A percentile compares a stretch with the other conserved stretches of the same genome.
phyloP scores from a whole-genome alignment of 2,329 filamentous ascomycete species.

The Sarocladiaceae sp. region DNA sequence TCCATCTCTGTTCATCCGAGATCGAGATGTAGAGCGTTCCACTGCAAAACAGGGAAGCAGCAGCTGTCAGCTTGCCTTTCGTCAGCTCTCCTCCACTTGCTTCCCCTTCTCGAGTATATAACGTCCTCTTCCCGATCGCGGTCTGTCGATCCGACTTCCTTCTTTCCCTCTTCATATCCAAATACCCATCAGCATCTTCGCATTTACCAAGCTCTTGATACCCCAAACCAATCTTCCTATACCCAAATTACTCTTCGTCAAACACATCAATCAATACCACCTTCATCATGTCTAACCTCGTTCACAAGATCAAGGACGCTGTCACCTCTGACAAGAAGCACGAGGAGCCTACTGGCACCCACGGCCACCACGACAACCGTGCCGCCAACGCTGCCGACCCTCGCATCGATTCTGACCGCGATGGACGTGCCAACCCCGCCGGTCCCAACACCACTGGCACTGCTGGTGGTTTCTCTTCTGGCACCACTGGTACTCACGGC shows the following conservation, averaged over 20 bases:
- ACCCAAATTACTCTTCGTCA: slow-evolving; percentile 11
- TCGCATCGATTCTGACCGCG: slow-evolving; percentile 41
- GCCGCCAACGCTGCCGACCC: slow-evolving; percentile 41
- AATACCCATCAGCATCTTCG: slow-evolving; percentile 2
- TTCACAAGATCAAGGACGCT: slow-evolving; percentile 56
- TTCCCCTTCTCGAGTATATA: slow-evolving; percentile 1
- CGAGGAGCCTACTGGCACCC: slow-evolving; percentile 20
- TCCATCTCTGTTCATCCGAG: slow-evolving; percentile 5
- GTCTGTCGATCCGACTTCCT: background rate
- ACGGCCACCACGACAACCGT: slow-evolving; percentile 13
- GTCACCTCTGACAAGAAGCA: slow-evolving; percentile 33
- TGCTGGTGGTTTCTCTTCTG: slow-evolving; percentile 10
- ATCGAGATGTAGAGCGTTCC: slow-evolving; percentile 7
- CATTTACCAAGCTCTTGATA: background rate
- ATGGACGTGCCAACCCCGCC: slow-evolving; percentile 18
- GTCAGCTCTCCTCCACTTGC: background rate
- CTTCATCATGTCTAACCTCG: slow-evolving; percentile 47
- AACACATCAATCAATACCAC: slow-evolving; percentile 15
- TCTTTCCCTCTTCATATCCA: slow-evolving; percentile 1
- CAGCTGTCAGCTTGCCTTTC: no score
- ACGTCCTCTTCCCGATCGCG: background rate
- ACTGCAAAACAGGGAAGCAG: slow-evolving; percentile 8
- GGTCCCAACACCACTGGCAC: slow-evolving; percentile 15
- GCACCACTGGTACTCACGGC: slow-evolving; percentile 16
- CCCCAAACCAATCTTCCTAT: background rate